These are phyloP conservation scores for Trypanosoma mega DNA, from an alignment of 208 protist species.

Conservation along the genomic window DNA sequence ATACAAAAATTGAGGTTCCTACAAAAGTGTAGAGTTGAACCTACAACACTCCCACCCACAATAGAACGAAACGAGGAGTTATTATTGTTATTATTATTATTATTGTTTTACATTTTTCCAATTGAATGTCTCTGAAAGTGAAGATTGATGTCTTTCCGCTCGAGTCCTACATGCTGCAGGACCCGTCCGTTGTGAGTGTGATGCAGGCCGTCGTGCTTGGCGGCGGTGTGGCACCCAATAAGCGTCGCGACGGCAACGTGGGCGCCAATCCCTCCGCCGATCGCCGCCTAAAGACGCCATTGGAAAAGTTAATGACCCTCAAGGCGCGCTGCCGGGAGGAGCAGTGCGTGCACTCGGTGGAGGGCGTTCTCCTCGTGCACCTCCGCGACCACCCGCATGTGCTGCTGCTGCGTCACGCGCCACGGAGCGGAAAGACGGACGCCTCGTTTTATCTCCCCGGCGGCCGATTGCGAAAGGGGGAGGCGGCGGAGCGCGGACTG, in stretches of 20 bases:
- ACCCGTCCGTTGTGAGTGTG: constrained; percentile 27
- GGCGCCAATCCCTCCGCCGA: constrained; percentile 10
- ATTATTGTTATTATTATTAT: no score
- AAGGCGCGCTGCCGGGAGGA: constrained; percentile 84
- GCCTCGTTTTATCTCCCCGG: constrained; percentile 71
- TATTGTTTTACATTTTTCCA: background rate
- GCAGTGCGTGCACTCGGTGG: constrained; percentile 82
- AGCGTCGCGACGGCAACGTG: constrained; percentile 21
- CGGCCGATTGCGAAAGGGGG: constrained; percentile 67
- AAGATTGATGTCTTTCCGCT: constrained; percentile 86
- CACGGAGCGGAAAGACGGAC: constrained; percentile 34
- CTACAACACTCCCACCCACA: no score
- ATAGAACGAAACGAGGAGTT: no score
- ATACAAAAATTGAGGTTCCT: no score
- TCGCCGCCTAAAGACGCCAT: constrained; percentile 53
- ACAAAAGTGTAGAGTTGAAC: no score
- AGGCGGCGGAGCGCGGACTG: constrained; percentile 68
- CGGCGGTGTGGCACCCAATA: constrained; percentile 3
- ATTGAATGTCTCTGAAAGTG: constrained; percentile 52
- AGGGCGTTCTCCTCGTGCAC: constrained; percentile 91
- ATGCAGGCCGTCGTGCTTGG: constrained; percentile 22
- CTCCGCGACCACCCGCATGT: constrained; percentile 93
- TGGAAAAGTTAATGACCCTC: constrained; percentile 82
- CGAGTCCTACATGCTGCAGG: constrained; percentile 62
- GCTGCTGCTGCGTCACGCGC: constrained; percentile 73